Evolutionary conservation across 2,329 filamentous ascomycete genomes (phyloP), one percentile per base, ranked within the genome.

Genomic region (Exophiala sp.): DNA sequence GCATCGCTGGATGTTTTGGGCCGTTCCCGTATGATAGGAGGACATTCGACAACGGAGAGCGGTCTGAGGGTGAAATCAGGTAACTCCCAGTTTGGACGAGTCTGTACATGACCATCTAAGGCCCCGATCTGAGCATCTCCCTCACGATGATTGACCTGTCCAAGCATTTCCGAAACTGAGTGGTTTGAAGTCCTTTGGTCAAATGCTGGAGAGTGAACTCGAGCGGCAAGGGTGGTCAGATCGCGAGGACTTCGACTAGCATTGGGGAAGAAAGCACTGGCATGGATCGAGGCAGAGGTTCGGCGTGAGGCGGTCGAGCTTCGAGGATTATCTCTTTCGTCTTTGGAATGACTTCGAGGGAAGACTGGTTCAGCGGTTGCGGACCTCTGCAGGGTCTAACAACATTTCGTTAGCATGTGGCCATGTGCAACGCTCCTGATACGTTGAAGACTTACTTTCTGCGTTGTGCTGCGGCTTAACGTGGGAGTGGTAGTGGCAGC

Each of bases 261-360:
- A 43, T 62, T 62, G 7, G 54, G 48, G 39, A 62, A 63, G 52
- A 63, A 63, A n/a, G 57, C 49, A 52, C 58, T 61, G 8, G 58
- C 57, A 24, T 54, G 52, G 3, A 50, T 45, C 5, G 58, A 55
- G 14, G 38, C 40, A 34, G 33, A 47, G 11, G 58, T 54, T 49
- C 55, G 49, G 16, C 57, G 59, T 16, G 59, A 62, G 10, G 54
- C 47, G n/a, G 52, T 50, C 3, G 59, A 58, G 3, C 47, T 48
- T 44, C 49, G 52, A 44, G 42, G 54, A 39, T 57, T 40, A 34
- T 56, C 50, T 42, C 55, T 55, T 3, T 60, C 47, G 3, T 50
- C 52, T 21, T 39, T 51, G 12, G 47, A 47, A 11, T 16, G 16
- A 11, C 41, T 39, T 7, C 42, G 24, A 2, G 41, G 41, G 33